Evolutionary conservation across 176 grass and related monocot species (phyloP), one percentile per base, ranked within the genome.

Genomic region (Pharus latifolius): DNA sequence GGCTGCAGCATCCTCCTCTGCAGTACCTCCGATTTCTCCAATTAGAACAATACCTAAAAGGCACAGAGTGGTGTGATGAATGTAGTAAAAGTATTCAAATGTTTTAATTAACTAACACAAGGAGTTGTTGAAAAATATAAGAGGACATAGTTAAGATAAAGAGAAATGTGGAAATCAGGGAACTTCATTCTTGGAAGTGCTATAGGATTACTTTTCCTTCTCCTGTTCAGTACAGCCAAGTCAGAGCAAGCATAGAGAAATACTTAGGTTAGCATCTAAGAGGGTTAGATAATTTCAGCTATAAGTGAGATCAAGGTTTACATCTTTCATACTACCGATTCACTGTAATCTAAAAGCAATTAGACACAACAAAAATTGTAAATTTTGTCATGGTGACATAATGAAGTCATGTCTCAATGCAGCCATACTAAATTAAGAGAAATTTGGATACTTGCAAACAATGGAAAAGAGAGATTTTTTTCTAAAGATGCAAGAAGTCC

Each of bases 1-100:
- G 38, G 90, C 82, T 78, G 96, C 96, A 75, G 90, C 96, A 84
- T 99, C 96, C 72, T 99, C 96, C 74, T 99, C 96, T n/a, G 96
- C 96, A 24, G 87, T 99, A 81, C 96, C 90, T 56, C 96, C 96
- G 82, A 99, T 95, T 89, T 99, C 96, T 40, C 96, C 96, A 57
- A 99, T 99, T 19, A 99, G 82, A 81, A 95, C 68, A 82, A 99
- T 91, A 46, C 43, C 65, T 50, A 46, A 56, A 66, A 74, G 12
- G 42, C 49, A 40, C 41, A 20, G 26, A 74, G 19, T 6, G 3
- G 12, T 57, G 56, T 5, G 42, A 28, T 35, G 22, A 56, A 37
- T 81, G 30, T 19, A 56, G 24, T 9, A 40, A 17, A 20, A 17
- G 45, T 33, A 65, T 66, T 73, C 27, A 18, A 62, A 38, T 61